Evolutionary conservation across 371 early-diverging fungal species (phyloP).

Genomic region (Fennellomyces sp.): DNA sequence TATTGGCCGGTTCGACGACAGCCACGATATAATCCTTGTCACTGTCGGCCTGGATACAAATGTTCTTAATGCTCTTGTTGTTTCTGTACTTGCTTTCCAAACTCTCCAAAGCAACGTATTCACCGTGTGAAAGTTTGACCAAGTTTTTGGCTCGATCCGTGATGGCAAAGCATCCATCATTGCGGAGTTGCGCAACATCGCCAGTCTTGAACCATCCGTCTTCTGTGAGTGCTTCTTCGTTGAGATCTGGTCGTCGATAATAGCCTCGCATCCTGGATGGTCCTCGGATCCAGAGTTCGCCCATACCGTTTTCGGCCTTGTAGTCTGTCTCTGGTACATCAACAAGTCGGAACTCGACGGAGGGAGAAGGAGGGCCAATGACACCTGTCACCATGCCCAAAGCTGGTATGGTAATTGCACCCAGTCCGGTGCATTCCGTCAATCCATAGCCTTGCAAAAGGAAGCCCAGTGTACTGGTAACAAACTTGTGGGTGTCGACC

Average conservation of each 20-base stretch:
- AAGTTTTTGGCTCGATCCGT: conserved; percentile 89
- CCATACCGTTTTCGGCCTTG: conserved; percentile 64
- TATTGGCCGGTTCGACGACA: conserved; percentile 65
- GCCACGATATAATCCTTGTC: conserved; percentile 64
- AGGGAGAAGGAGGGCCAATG: conserved; percentile 77
- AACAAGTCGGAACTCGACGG: conserved; percentile 81
- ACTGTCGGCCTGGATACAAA: conserved; percentile 83
- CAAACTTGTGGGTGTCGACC: conserved; percentile 81
- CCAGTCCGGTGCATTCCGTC: conserved; percentile 55
- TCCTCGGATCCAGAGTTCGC: conserved; percentile 93
- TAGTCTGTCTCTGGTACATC: conserved; percentile 83
- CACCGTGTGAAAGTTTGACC: conserved; percentile 91
- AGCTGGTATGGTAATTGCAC: conserved; percentile 51
- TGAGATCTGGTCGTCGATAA: conserved; percentile 79
- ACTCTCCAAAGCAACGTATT: conserved; percentile 95
- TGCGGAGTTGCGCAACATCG: conserved; percentile 86
- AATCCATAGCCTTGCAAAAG: conserved; percentile 84
- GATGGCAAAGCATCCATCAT: conserved; percentile 68
- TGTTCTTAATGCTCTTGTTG: conserved; percentile 69
- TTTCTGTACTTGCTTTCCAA: conserved; percentile 88
- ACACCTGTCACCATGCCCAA: conserved; percentile 53
- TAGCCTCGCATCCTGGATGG: conserved; percentile 90
- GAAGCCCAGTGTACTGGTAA: conserved; percentile 74
- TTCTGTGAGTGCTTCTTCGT: conserved; percentile 72
- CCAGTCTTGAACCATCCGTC: conserved; percentile 98